A percentile compares a stretch with the other conserved stretches of the same genome.
Conservation (phyloP, 2,329 filamentous ascomycete genomes). For the Ophiostoma himal-ulmi region DNA sequence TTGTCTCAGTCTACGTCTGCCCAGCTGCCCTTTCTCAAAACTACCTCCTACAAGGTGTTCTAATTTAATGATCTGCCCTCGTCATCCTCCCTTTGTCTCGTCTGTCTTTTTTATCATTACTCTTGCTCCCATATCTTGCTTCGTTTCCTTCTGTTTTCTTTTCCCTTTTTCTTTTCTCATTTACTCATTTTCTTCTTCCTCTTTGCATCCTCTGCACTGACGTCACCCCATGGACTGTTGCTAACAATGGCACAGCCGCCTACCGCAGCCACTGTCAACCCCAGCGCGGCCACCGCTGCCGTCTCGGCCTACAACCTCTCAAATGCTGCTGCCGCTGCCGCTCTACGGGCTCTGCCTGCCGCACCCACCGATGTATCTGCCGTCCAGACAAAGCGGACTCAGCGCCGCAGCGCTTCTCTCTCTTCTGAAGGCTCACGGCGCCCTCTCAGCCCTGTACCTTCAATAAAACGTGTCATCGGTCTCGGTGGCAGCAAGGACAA, state of each 20-base stretch:
- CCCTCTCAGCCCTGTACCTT: conserved; percentile 24
- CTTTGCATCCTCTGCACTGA: not conserved
- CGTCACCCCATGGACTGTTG: conserved; percentile 19
- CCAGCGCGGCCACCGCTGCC: conserved; percentile 73
- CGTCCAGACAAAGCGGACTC: conserved; percentile 80
- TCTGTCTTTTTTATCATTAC: not conserved
- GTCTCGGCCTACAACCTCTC: conserved; percentile 79
- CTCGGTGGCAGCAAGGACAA: conserved; percentile 18
- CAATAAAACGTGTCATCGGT: conserved; percentile 19
- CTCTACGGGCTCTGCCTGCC: conserved; percentile 69
- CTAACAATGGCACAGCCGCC: conserved; percentile 47
- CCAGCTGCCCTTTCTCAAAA: not conserved
- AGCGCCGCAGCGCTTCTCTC: conserved; percentile 64
- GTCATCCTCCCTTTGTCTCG: not conserved
- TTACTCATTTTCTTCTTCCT: not conserved
- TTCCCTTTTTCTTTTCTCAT: not conserved
- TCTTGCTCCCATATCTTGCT: not conserved
- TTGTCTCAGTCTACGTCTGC: not conserved
- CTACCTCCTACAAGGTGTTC: not conserved
- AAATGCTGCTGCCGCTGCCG: conserved; percentile 78
- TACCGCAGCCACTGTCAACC: conserved; percentile 58
- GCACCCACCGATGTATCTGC: conserved; percentile 74
- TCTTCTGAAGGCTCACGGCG: conserved; percentile 51
- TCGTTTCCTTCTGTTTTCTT: not conserved
- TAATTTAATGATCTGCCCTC: conserved; percentile 8